Percentiles rank a stretch among this genome's conserved stretches.
phyloP scores from a whole-genome alignment of 768 basidiomycete species.

The Termitomyces sp. region DNA sequence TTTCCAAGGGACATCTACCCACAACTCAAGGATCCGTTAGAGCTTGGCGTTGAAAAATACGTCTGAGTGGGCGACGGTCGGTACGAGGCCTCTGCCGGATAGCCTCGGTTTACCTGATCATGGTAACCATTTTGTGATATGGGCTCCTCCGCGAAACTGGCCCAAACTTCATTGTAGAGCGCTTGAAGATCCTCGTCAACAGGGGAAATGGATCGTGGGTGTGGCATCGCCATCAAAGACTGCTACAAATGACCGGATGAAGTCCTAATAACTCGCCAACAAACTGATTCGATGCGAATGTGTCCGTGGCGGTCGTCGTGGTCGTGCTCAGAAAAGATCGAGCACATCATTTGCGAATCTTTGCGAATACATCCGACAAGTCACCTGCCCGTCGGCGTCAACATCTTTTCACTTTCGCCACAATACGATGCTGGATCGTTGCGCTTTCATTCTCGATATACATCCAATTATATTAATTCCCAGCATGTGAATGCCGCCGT shows the following conservation, averaged over 20 bases:
- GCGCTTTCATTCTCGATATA: not conserved
- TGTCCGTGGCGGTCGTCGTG: conserved; percentile 26
- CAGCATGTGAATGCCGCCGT: not conserved
- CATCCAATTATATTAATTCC: not conserved
- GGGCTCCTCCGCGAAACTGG: conserved; percentile 53
- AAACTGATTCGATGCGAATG: not conserved
- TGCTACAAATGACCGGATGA: not conserved
- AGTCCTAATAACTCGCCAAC: not conserved
- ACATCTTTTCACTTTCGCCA: not conserved
- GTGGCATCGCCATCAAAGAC: conserved; percentile 48
- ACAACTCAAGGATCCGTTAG: conserved; percentile 20
- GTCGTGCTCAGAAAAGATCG: conserved; percentile 12
- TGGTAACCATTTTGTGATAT: conserved; percentile 30
- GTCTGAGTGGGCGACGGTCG: conserved; percentile 15
- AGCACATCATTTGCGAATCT: conserved; percentile 10
- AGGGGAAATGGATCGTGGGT: conserved; percentile 36
- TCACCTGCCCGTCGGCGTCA: conserved; percentile 14
- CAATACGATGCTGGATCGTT: not conserved
- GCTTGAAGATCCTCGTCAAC: conserved; percentile 71
- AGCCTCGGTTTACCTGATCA: conserved; percentile 36
- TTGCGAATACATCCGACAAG: conserved; percentile 14
- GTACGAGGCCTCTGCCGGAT: conserved; percentile 26
- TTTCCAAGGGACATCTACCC: conserved; percentile 9
- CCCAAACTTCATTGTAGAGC: conserved; percentile 75
- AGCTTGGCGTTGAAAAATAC: conserved; percentile 6